Base-by-base conservation (phyloP, 2,329 filamentous ascomycete genomes). In the Penicillium capsulatum region DNA sequence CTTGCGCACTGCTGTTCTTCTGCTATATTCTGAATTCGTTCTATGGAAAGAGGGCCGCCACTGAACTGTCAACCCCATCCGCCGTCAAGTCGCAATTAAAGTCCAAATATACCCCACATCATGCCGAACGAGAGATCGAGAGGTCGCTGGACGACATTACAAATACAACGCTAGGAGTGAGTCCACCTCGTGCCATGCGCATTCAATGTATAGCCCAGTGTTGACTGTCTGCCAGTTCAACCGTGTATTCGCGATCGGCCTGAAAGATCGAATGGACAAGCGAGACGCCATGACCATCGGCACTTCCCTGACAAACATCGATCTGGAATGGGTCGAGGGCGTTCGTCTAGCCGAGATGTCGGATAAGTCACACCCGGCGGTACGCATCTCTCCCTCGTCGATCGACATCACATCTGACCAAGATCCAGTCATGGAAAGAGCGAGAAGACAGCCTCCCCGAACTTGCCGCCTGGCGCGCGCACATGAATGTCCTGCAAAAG, bases 231-330 rank as follows among this genome's bases (percentile, higher is more conserved):
- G 26, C 6, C 31, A 64, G 61, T 72, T 73, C 44, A 57, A 72
- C 36, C 67, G 68, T 32, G 58, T 74, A 17, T 71, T 72, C 38
- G 67, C 70, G 16, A 61, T 77, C 31, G 66, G 68, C 3, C 57
- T 76, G 7, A 67, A 70, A 3, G 63, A 68, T 28, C 63, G 74
- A 22, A 68, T 65, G 3, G 73, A 76, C 51, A 73, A 73, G 47
- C 65, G 69, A 34, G 74, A 77, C 61, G 68, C 66, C 3, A 56
- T 77, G 13, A 57, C 65, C 1, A 54, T 77, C 7, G 61, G 66
- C 4, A 63, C 68, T 27, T 58, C 66, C 0, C 40, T 73, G 22
- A 66, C 65, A 0, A 66, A 64, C 0, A 65, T 75, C 46, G 56
- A 65, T 2, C 49, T 73, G 0, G 64, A 73, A 5, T 74, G 65